These are phyloP conservation scores for Phascolomyces articulosus DNA, from an alignment of 371 early-diverging fungal genomes.

Conservation along the genomic window DNA sequence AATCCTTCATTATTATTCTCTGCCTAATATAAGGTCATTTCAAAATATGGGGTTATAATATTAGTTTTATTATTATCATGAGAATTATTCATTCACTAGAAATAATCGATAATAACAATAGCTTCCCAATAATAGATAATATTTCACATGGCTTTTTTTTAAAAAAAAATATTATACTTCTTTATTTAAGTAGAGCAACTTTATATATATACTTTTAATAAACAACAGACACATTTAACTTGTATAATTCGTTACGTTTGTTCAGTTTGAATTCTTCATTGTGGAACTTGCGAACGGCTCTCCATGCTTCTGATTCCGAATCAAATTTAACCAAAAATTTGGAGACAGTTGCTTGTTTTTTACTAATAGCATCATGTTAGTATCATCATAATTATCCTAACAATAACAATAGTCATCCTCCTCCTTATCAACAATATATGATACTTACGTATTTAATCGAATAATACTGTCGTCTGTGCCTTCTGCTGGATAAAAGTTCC, in stretches of 20 bases:
- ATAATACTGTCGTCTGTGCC: conserved; percentile 36
- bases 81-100: no score
- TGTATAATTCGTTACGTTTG: conserved; percentile 19
- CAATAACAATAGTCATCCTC: no score
- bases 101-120: no score
- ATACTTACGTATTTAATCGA: conserved; percentile 40
- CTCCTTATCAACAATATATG: no score
- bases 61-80: no score
- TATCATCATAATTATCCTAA: no score
- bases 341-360: conserved; percentile 28
- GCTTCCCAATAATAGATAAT: no score
- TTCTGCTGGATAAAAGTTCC: conserved; percentile 45
- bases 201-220: conserved; percentile 25
- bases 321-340: conserved; percentile 53
- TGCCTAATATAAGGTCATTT: no score
- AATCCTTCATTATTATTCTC: no score
- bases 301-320: conserved; percentile 55
- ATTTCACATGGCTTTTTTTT: no score
- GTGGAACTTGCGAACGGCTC: conserved; percentile 52
- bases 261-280: conserved; percentile 33
- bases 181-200: not conserved
- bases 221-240: conserved; percentile 33
- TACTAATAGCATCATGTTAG: conserved; percentile 15
- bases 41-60: no score
- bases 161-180: not conserved